These are phyloP conservation scores for Chlorociboria aeruginascens DNA, from an alignment of 495 filamentous ascomycete species.

Conservation along the genomic window DNA sequence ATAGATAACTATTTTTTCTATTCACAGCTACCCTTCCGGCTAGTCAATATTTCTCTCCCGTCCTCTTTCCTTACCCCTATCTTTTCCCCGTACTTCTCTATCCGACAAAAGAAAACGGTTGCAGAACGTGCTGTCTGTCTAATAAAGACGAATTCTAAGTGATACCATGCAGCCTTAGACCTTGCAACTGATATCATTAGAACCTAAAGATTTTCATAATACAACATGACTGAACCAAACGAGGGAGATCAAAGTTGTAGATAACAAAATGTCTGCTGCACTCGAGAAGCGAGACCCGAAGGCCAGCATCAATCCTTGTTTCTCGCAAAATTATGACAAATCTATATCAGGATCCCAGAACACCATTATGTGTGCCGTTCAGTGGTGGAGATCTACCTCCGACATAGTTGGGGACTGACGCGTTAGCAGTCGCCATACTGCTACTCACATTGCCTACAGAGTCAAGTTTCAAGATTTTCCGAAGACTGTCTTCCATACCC, in stretches of 20 bases:
- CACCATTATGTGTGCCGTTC: slow-evolving; percentile 16
- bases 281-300: slow-evolving; percentile 6
- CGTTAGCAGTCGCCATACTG: slow-evolving; percentile 5
- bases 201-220: not conserved
- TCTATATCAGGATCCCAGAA: slow-evolving; percentile 15
- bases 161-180: not conserved
- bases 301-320: slow-evolving; percentile 4
- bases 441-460: slow-evolving; percentile 8
- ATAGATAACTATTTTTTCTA: not conserved
- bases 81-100: not conserved
- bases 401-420: slow-evolving; percentile 14
- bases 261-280: not conserved
- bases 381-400: slow-evolving; percentile 14
- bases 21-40: not conserved
- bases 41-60: not conserved
- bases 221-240: not conserved
- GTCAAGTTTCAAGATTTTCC: slow-evolving; percentile 36
- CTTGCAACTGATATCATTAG: not conserved
- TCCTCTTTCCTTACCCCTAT: not conserved
- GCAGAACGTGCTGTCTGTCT: slow-evolving; percentile 19
- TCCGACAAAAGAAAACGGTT: slow-evolving; percentile 10
- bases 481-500: slow-evolving; percentile 37
- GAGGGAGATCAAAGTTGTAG: not conserved
- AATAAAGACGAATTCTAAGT: slow-evolving; percentile 5
- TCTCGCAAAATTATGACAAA: slow-evolving; percentile 4